Evolutionary conservation across 768 basidiomycete species (phyloP).

Genomic region (Porphyrellus cyaneotinctus): DNA sequence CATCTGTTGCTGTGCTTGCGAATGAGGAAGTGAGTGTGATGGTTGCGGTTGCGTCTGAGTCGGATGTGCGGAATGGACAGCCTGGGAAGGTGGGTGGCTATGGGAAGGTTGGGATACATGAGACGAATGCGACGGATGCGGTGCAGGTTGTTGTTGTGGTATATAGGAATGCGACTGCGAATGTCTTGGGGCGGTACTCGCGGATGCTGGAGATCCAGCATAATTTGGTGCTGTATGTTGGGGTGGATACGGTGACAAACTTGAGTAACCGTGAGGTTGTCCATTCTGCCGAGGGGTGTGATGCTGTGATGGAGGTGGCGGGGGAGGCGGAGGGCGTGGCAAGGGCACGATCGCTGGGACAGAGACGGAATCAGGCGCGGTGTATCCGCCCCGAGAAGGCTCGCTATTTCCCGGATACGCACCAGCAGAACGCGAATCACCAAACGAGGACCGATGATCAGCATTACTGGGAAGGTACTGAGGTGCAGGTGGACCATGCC

Average conservation of each 20-base stretch:
- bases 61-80: constrained; percentile 13
- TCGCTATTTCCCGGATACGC: constrained; percentile 14
- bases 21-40: constrained; percentile 26
- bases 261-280: constrained; percentile 17
- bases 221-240: constrained; percentile 16
- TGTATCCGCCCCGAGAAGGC: constrained; percentile 11
- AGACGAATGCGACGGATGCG: constrained; percentile 11
- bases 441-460: constrained; percentile 20
- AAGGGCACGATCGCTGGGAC: constrained; percentile 17
- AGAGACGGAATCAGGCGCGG: constrained; percentile 14
- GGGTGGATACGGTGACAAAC: constrained; percentile 10
- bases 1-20: constrained; percentile 24
- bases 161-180: constrained; percentile 30
- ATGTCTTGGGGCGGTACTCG: constrained; percentile 6
- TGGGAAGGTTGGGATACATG: constrained; percentile 17
- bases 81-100: constrained; percentile 16
- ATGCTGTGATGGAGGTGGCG: constrained; percentile 13
- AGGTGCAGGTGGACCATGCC: constrained; percentile 12
- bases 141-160: constrained; percentile 4
- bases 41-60: constrained; percentile 22
- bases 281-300: constrained; percentile 19
- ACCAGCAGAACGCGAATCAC: constrained; percentile 20
- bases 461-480: constrained; percentile 16
- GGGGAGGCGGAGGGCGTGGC: constrained; percentile 13
- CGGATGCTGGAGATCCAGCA: constrained; percentile 16